phyloP scores from a whole-genome alignment of 768 basidiomycete species.

The Lactarius tabidus region DNA sequence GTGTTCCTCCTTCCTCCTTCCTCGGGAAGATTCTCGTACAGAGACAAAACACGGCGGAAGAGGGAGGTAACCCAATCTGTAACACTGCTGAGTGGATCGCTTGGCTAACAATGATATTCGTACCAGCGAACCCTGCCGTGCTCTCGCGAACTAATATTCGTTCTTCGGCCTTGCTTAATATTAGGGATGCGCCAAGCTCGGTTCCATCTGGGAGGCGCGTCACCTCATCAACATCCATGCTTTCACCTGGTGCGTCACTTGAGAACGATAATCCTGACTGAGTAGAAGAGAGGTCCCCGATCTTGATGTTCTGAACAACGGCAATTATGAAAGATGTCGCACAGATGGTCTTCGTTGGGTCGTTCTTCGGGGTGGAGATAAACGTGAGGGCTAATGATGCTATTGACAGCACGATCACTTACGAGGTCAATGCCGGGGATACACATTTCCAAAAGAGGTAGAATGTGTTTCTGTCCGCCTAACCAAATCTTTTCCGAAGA shows the following conservation, averaged over 20 bases:
- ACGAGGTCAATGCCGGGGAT: slow-evolving; percentile 91
- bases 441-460: slow-evolving; percentile 83
- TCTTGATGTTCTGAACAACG: slow-evolving; percentile 68
- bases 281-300: slow-evolving; percentile 68
- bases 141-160: slow-evolving; percentile 71
- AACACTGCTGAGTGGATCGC: not conserved
- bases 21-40: slow-evolving; percentile 92
- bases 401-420: slow-evolving; percentile 28
- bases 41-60: slow-evolving; percentile 69
- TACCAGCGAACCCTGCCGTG: slow-evolving; percentile 75
- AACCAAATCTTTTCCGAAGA: slow-evolving; percentile 76
- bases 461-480: slow-evolving; percentile 82
- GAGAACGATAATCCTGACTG: slow-evolving; percentile 53
- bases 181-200: slow-evolving; percentile 38
- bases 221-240: slow-evolving; percentile 49
- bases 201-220: slow-evolving; percentile 51
- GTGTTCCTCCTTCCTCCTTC: slow-evolving; percentile 85
- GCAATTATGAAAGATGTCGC: slow-evolving; percentile 75
- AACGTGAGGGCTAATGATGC: not conserved
- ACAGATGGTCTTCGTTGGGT: slow-evolving; percentile 75
- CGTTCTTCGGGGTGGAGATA: slow-evolving; percentile 48
- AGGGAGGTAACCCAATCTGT: slow-evolving; percentile 78
- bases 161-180: slow-evolving; percentile 60
- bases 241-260: slow-evolving; percentile 50
- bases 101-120: slow-evolving; percentile 14